A percentile compares a stretch with the other conserved stretches of the same genome.
phyloP scores from a whole-genome alignment of 345 rosid genomes.

The Geranium rotundifolium region DNA sequence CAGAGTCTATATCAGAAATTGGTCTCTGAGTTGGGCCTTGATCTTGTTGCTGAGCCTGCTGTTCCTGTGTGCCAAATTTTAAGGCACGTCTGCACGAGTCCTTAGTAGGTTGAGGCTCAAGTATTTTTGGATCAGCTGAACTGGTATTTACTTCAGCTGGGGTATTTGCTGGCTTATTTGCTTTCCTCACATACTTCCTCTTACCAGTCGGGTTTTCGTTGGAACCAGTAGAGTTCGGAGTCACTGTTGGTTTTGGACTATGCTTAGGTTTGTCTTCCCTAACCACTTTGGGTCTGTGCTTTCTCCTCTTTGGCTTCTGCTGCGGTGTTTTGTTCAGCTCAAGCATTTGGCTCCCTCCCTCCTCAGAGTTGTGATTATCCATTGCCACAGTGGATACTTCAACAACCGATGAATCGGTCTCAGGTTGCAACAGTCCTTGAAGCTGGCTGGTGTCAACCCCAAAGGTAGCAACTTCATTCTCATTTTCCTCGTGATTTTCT shows the following conservation, averaged over 20 bases:
- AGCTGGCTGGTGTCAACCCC: constrained; percentile 7
- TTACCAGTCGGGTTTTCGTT: not conserved
- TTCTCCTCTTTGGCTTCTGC: constrained; percentile 16
- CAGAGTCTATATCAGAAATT: constrained; percentile 8
- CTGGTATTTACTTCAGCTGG: constrained; percentile 22
- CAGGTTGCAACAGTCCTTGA: constrained; percentile 9
- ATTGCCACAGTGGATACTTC: constrained; percentile 5
- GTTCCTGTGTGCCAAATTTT: constrained; percentile 31
- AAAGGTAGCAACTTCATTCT: constrained; percentile 12
- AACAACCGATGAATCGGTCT: constrained; percentile 17
- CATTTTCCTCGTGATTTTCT: not conserved
- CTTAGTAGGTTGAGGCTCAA: constrained; percentile 13
- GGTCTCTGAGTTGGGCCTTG: constrained; percentile 12
- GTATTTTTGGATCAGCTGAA: constrained; percentile 17
- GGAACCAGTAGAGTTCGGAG: constrained; percentile 7
- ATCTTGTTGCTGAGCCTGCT: not conserved
- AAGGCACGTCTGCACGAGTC: constrained; percentile 48
- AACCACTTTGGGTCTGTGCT: constrained; percentile 20
- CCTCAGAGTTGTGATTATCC: constrained; percentile 25
- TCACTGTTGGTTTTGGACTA: constrained; percentile 11
- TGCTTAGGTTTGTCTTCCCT: constrained; percentile 8
- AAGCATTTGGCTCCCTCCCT: constrained; percentile 13
- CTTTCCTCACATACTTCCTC: constrained; percentile 9
- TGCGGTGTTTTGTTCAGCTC: constrained; percentile 8
- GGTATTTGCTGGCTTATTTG: constrained; percentile 14